Evolutionary conservation across 1,139 yeast species (phyloP).

Genomic region (Zygosaccharomyces pseudobailii): DNA sequence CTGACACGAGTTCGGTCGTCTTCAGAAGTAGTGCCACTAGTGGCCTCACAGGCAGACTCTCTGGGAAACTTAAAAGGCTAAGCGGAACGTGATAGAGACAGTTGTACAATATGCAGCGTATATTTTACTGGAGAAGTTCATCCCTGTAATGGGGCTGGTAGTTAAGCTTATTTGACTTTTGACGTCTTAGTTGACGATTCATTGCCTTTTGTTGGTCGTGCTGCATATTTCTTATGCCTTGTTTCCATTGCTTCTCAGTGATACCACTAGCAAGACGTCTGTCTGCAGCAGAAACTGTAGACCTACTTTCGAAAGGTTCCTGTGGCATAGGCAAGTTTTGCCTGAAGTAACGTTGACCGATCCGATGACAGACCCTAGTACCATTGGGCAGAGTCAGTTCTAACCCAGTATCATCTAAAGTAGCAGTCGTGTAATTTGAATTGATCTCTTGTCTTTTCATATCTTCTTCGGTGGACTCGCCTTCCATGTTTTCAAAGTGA

Average conservation of each 20-base stretch:
- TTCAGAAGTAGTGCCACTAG: slow-evolving; percentile 13
- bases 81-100: slow-evolving; percentile 3
- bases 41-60: slow-evolving; percentile 7
- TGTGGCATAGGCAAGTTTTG: slow-evolving; percentile 40
- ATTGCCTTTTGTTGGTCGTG: slow-evolving; percentile 44
- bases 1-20: slow-evolving; percentile 18
- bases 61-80: slow-evolving; percentile 9
- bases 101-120: neutral
- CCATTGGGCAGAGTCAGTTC: slow-evolving; percentile 66
- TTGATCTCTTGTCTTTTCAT: slow-evolving; percentile 34
- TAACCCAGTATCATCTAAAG: slow-evolving; percentile 47
- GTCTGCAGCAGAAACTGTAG: slow-evolving; percentile 55
- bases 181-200: slow-evolving; percentile 47
- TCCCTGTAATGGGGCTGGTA: slow-evolving; percentile 65
- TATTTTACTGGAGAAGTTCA: slow-evolving; percentile 41
- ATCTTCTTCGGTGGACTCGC: slow-evolving; percentile 28
- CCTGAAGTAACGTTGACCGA: slow-evolving; percentile 58
- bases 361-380: slow-evolving; percentile 57
- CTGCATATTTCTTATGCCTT: slow-evolving; percentile 43
- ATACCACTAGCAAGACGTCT: slow-evolving; percentile 43
- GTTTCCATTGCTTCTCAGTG: slow-evolving; percentile 42
- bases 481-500: slow-evolving; percentile 36
- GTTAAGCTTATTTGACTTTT: slow-evolving; percentile 45
- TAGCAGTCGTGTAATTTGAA: slow-evolving; percentile 36
- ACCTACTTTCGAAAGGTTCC: slow-evolving; percentile 29